These are phyloP conservation scores for Penicillium diatomitis DNA, from an alignment of 495 filamentous ascomycete species.

Conservation along the genomic window DNA sequence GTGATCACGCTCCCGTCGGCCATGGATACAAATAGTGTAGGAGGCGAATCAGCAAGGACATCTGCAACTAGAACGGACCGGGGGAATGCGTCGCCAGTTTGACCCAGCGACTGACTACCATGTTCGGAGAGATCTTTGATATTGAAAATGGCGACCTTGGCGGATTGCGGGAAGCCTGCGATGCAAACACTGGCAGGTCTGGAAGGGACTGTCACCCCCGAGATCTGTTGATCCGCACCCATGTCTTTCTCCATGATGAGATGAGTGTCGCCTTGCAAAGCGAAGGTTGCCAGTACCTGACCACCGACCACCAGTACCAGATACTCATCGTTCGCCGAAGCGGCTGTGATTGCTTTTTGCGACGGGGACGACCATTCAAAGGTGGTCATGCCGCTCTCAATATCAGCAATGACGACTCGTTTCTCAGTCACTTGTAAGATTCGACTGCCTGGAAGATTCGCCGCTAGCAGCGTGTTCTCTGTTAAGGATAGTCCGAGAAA, in stretches of 20 bases:
- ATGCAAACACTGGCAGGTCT: conserved; percentile 48
- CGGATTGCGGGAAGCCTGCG: conserved; percentile 76
- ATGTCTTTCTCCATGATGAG: conserved; percentile 51
- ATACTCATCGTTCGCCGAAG: conserved; percentile 58
- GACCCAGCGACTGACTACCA: conserved; percentile 49
- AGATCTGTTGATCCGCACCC: conserved; percentile 60
- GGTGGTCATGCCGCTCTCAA: conserved; percentile 57
- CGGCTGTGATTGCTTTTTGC: conserved; percentile 60
- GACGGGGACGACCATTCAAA: conserved; percentile 57
- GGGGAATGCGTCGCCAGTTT: conserved; percentile 61
- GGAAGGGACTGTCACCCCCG: conserved; percentile 64
- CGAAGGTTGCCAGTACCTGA: conserved; percentile 53
- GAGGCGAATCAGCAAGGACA: conserved; percentile 51
- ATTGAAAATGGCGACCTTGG: conserved; percentile 61
- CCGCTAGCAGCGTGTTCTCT: conserved; percentile 63
- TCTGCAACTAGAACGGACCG: conserved; percentile 71
- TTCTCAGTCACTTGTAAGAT: conserved; percentile 72
- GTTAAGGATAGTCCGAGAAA: conserved; percentile 61
- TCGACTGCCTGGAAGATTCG: conserved; percentile 50
- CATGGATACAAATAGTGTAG: conserved; percentile 86
- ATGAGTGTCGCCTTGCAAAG: conserved; percentile 48
- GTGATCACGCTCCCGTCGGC: conserved; percentile 88
- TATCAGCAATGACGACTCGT: conserved; percentile 52
- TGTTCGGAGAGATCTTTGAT: conserved; percentile 53
- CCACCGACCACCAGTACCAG: conserved; percentile 70